Conservation (phyloP, 192 early-diverging fungal genomes). For the Coemansia sp. region DNA sequence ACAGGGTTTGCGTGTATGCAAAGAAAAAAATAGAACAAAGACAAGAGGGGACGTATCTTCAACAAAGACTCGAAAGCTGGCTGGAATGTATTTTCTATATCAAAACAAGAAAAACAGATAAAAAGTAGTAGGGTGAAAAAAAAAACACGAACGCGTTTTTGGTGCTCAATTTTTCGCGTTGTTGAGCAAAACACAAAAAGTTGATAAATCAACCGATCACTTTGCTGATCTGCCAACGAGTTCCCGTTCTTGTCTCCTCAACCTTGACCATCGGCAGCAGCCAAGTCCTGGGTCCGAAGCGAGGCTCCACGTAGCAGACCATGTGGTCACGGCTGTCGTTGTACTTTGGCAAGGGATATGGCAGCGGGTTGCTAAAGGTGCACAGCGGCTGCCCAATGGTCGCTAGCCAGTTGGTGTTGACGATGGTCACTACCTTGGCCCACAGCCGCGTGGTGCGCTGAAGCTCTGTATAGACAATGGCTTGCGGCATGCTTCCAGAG, state of each 20-base stretch:
- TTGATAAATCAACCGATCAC: conserved; percentile 29
- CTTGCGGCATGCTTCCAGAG: conserved; percentile 61
- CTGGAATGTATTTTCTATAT: no score
- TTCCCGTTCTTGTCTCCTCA: conserved; percentile 60
- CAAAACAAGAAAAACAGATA: not conserved
- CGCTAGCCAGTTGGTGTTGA: conserved; percentile 81
- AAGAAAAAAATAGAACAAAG: not conserved
- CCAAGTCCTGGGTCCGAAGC: conserved; percentile 73
- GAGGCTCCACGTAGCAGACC: conserved; percentile 62
- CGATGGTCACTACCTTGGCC: conserved; percentile 73
- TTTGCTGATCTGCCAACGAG: conserved; percentile 63
- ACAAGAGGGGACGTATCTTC: not conserved
- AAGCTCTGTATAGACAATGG: conserved; percentile 73
- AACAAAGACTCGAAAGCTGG: no score
- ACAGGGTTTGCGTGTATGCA: not conserved
- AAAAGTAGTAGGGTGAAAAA: not conserved
- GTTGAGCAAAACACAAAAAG: not conserved
- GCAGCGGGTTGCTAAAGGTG: conserved; percentile 70
- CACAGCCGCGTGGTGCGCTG: conserved; percentile 62
- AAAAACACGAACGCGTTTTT: conserved; percentile 1
- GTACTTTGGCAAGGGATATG: conserved; percentile 75
- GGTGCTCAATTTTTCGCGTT: not conserved
- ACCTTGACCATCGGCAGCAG: conserved; percentile 67
- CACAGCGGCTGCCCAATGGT: conserved; percentile 73
- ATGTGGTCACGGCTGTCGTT: conserved; percentile 60